Conservation (phyloP, 202 grass and related monocot species). For the Tripidium arundinaceum region DNA sequence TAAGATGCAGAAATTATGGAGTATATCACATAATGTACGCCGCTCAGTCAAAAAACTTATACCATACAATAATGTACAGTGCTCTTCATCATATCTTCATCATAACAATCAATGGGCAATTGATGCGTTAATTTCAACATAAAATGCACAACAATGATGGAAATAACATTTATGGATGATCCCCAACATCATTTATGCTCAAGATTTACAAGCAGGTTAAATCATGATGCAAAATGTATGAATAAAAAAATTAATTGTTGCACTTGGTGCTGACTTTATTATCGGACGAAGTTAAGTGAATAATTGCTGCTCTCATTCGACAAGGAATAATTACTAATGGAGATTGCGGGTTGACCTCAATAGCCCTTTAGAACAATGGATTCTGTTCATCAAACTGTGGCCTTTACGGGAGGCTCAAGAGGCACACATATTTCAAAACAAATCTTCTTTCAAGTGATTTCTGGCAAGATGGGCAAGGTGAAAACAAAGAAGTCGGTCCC, state of each 20-base stretch:
- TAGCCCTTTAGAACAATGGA: conserved; percentile 1
- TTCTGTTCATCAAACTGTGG: conserved; percentile 5
- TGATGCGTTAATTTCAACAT: conserved; percentile 12
- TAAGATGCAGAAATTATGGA: background rate
- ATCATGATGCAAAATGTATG: background rate
- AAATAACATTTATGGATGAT: conserved; percentile 14
- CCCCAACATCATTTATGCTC: background rate
- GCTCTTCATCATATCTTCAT: no score
- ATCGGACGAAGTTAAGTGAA: background rate
- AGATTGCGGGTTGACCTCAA: background rate
- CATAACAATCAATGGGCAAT: background rate
- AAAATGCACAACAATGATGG: background rate
- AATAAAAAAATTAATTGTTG: background rate
- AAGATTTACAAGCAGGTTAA: background rate
- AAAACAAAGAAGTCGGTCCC: conserved; percentile 12
- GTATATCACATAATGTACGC: background rate
- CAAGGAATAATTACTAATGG: conserved; percentile 25
- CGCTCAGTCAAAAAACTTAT: background rate
- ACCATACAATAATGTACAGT: background rate
- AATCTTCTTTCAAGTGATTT: background rate
- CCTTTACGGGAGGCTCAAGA: conserved; percentile 33
- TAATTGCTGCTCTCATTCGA: conserved; percentile 16
- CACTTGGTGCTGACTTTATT: conserved; percentile 14
- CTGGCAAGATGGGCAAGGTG: background rate
- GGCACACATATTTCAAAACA: conserved; percentile 6